phyloP scores from a whole-genome alignment of 345 rosid genomes.

The Aethionema arabicum region DNA sequence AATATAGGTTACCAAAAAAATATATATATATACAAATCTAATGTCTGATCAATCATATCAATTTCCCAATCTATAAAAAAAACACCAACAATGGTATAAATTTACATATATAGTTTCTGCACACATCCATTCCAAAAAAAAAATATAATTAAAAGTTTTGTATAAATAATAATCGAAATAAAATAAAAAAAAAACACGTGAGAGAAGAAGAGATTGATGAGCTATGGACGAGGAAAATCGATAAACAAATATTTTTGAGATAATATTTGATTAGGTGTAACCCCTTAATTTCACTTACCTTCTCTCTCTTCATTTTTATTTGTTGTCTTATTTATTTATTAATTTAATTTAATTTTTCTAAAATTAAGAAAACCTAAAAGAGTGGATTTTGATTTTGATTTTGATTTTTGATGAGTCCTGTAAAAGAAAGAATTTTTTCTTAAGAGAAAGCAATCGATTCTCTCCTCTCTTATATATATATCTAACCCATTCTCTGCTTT shows the following conservation, averaged over 20 bases:
- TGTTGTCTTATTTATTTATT: background rate
- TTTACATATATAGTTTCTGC: no score
- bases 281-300: conserved; percentile 18
- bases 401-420: conserved; percentile 7
- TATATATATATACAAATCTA: no score
- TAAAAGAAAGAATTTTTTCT: conserved; percentile 28
- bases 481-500: conserved; percentile 8
- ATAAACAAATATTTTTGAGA: conserved; percentile 21
- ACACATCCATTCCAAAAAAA: no score
- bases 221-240: conserved; percentile 35
- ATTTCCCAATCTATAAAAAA: no score
- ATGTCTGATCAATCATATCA: no score
- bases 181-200: conserved; percentile 19
- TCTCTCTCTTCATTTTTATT: conserved; percentile 8
- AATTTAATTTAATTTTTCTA: conserved; percentile 1
- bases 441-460: conserved; percentile 25
- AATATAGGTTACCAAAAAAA: no score
- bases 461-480: conserved; percentile 13
- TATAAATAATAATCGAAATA: background rate
- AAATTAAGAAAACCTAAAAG: conserved; percentile 25
- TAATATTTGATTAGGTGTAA: conserved; percentile 28
- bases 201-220: background rate
- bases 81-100: no score
- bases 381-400: conserved; percentile 33
- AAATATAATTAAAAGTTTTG: no score